Evolutionary conservation across 345 rosid species (phyloP), one percentile per base, ranked within the genome.

Genomic region (Gossypium rotundifolium): DNA sequence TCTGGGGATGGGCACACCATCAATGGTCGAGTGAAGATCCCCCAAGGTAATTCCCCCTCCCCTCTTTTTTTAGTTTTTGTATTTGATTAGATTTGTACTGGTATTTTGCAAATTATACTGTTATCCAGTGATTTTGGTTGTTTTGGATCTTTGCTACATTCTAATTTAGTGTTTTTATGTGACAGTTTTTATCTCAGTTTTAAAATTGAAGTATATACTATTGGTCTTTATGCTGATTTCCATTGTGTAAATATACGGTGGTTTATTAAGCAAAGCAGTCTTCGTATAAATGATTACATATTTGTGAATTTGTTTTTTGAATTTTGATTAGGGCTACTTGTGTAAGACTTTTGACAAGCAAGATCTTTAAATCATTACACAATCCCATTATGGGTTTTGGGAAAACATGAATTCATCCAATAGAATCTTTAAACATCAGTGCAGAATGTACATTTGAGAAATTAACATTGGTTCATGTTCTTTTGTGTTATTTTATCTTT

Each of bases 1-100:
- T 82, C 89, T 63, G 86, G 74, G 13, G 95, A 93, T 77, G 91
- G 94, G 46, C 82, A 80, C 85, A 74, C 86, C 12, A 88, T 95
- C 65, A 91, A 83, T 22, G 99, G 99, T 72, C 89, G 97, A 72
- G 95, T 93, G 38, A 89, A 82, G 87, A 73, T 93, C 63, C 87
- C 87, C 69, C 77, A 84, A 9, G 88, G 99, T 93, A 79, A 52
- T 2, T 83, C 20, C 52, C 16, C 70, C 9, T 13, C 64, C 58
- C 13, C 4, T 0, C 11, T 22, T 52, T 40, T 64, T 17, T 27
- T 3, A 17, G 8, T n/a, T 73, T 16, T 16, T 68, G 18, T 16
- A 48, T 14, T 68, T 68, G 70, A 45, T 12, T 45, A 22, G 10
- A 2, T 12, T 66, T 66, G 2, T 66, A 45, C 18, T 46, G 40